These are phyloP conservation scores for Protea cynaroides DNA, from an alignment of 164 flowering plant genomes.

Conservation along the genomic window DNA sequence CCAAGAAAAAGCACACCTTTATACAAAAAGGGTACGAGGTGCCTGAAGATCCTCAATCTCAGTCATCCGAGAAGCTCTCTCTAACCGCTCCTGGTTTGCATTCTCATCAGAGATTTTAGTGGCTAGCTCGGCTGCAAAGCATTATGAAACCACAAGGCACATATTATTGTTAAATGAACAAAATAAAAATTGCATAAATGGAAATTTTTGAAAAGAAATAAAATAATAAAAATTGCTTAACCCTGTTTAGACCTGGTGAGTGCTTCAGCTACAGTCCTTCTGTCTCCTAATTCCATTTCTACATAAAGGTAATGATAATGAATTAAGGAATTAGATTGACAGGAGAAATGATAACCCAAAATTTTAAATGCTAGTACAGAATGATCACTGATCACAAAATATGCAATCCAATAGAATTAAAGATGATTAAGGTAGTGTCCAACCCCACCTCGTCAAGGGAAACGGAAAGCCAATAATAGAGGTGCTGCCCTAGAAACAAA, in stretches of 20 bases:
- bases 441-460: no score
- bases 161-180: background rate
- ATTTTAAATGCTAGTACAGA: background rate
- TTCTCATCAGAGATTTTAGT: slow-evolving; percentile 41
- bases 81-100: slow-evolving; percentile 36
- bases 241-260: slow-evolving; percentile 74
- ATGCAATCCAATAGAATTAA: background rate
- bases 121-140: slow-evolving; percentile 44
- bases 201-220: slow-evolving; percentile 5
- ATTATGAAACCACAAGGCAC: slow-evolving; percentile 1
- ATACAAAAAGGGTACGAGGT: slow-evolving; percentile 61
- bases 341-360: background rate
- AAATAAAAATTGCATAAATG: background rate
- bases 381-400: background rate
- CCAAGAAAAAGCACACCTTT: slow-evolving; percentile 49
- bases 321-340: background rate
- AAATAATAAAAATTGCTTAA: slow-evolving; percentile 21
- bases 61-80: slow-evolving; percentile 49
- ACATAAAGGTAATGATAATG: slow-evolving; percentile 4
- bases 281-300: slow-evolving; percentile 71
- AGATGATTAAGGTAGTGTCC: no score
- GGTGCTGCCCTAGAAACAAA: no score
- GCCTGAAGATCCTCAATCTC: slow-evolving; percentile 93
- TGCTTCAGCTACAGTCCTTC: slow-evolving; percentile 86
- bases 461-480: background rate